Conservation (phyloP, 164 flowering plant genomes). For the Vitis riparia region DNA sequence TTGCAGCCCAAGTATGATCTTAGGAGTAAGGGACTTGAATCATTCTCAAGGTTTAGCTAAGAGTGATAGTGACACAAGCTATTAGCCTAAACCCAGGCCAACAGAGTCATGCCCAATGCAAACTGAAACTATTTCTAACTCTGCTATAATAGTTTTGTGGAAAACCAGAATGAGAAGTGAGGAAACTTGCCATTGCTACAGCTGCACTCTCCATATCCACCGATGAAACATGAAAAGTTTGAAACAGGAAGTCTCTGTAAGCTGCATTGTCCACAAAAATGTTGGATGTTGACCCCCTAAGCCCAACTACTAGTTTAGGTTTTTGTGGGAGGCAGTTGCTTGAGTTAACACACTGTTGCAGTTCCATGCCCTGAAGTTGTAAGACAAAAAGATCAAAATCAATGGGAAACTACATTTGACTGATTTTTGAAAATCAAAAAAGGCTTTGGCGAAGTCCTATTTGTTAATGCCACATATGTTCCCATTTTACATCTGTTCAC, state of each 20-base stretch:
- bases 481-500: too few relatives aligned
- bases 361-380: slow-evolving; percentile 20
- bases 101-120: not conserved
- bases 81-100: too few relatives aligned
- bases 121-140: not conserved
- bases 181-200: slow-evolving; percentile 31
- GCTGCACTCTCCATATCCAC: slow-evolving; percentile 39
- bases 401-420: not conserved
- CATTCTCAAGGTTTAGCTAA: too few relatives aligned
- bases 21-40: too few relatives aligned
- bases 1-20: too few relatives aligned
- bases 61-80: too few relatives aligned
- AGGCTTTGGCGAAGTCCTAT: too few relatives aligned
- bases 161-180: not conserved
- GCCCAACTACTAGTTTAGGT: slow-evolving; percentile 29
- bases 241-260: slow-evolving; percentile 24
- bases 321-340: slow-evolving; percentile 28
- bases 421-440: too few relatives aligned
- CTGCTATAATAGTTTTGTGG: too few relatives aligned
- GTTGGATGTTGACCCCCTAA: slow-evolving; percentile 27
- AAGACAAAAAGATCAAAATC: not conserved
- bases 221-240: slow-evolving; percentile 25
- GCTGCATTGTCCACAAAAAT: slow-evolving; percentile 41
- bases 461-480: too few relatives aligned
- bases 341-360: slow-evolving; percentile 29